Conservation (phyloP, 2,329 filamentous ascomycete species). For the Aureobasidium sp. region DNA sequence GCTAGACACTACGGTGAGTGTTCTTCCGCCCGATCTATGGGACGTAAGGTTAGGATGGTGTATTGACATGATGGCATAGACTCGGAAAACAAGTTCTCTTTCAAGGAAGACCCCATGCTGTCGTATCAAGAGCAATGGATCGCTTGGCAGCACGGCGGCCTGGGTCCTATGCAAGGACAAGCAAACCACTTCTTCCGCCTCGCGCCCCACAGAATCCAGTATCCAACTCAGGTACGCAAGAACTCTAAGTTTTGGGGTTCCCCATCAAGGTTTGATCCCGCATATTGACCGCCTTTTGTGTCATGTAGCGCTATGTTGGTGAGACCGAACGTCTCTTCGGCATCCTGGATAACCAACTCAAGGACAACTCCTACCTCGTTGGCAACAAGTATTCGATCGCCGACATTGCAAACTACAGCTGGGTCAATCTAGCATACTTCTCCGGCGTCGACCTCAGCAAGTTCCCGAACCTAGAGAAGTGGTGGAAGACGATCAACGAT, state of each 20-base stretch:
- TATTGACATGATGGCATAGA: slow-evolving; percentile 16
- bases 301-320: slow-evolving; percentile 34
- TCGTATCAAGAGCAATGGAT: slow-evolving; percentile 49
- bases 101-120: slow-evolving; percentile 39
- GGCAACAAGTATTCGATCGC: slow-evolving; percentile 39
- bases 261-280: not conserved
- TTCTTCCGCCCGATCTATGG: not conserved
- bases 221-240: slow-evolving; percentile 26
- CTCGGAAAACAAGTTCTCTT: slow-evolving; percentile 37
- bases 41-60: not conserved
- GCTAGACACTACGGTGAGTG: slow-evolving; percentile 33
- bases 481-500: slow-evolving; percentile 34
- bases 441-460: slow-evolving; percentile 32
- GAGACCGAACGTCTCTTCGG: slow-evolving; percentile 40
- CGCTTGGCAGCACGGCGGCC: slow-evolving; percentile 44
- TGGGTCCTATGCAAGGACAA: slow-evolving; percentile 34
- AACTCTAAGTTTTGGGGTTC: not conserved
- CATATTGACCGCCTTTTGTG: slow-evolving; percentile 15
- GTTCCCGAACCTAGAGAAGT: slow-evolving; percentile 36
- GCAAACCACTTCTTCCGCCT: slow-evolving; percentile 31
- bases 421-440: slow-evolving; percentile 35
- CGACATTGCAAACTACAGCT: slow-evolving; percentile 38
- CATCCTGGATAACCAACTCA: slow-evolving; percentile 35
- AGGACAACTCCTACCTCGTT: slow-evolving; percentile 34
- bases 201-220: slow-evolving; percentile 35